Base-by-base conservation (phyloP, 192 early-diverging fungal genomes). In the Coemansia sp. region DNA sequence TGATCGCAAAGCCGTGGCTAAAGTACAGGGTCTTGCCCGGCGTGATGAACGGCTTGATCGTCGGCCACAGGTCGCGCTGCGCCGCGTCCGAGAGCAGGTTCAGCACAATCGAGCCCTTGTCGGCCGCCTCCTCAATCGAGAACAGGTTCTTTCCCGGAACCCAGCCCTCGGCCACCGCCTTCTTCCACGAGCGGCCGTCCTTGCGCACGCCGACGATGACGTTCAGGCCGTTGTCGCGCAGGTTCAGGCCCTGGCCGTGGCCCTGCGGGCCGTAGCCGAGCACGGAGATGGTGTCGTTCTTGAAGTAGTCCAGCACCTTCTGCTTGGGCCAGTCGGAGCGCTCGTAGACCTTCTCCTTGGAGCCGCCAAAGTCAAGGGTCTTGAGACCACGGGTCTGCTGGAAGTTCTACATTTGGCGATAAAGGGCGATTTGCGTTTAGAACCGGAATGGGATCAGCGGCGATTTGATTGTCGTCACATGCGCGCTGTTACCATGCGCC, bases 11-110 rank as follows among this genome's bases (percentile, higher is more conserved):
- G 55, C 94, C 94, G 85, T 96, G 94, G 56, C 92, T 94, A 69
- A 98, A 98, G 85, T 95, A 98, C 33, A 98, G 88, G 12, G 96
- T 97, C 86, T 98, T 98, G 77, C 96, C 96, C 55, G 91, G 89
- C 58, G 93, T 95, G 58, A 98, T 69, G 73, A 86, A 88, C 21
- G 90, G 90, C 82, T 88, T 87, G 77, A 98, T 85, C 49, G 87
- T 65, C 68, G 82, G 75, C 94, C 96, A 98, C 65, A 88, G 83
- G 58, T 90, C 90, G 82, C 86, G 92, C 83, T 98, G 96, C 47
- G 88, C 92, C 38, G 96, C 96, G 82, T 98, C 96, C 1, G 94
- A 96, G 1, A 98, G 84, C 69, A 98, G 83, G 87, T 94, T 92
- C 86, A 95, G 87, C 72, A 98, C 84, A 71, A 98, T 83, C 54